Percentiles rank a stretch among this genome's conserved stretches.
Conservation (phyloP, 257 asterid genomes). For the Parsonsia alboflavescens region DNA sequence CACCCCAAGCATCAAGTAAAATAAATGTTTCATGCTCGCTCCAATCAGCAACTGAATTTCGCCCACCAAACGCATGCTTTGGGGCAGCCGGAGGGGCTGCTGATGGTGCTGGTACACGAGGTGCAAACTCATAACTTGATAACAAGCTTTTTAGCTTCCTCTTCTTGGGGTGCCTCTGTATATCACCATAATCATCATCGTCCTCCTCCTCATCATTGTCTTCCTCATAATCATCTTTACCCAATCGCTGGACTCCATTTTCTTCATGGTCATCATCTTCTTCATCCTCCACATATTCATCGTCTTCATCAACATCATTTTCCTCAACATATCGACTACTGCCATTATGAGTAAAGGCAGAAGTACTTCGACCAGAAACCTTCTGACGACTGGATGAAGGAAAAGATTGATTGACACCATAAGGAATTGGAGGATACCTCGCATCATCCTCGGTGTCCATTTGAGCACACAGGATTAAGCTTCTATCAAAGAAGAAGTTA, state of each 20-base stretch:
- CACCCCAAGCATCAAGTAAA: conserved; percentile 84
- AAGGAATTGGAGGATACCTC: conserved; percentile 40
- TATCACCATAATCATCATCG: conserved; percentile 40
- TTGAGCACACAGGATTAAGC: conserved; percentile 26
- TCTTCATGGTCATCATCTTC: conserved; percentile 48
- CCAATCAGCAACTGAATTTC: conserved; percentile 89
- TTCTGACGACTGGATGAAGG: conserved; percentile 37
- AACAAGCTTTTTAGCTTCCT: conserved; percentile 54
- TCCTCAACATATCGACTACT: conserved; percentile 29
- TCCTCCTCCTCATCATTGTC: conserved; percentile 36
- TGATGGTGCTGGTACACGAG: conserved; percentile 54
- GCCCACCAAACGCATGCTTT: conserved; percentile 58
- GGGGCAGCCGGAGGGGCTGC: conserved; percentile 28
- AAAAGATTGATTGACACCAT: conserved; percentile 26
- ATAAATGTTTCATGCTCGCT: conserved; percentile 71
- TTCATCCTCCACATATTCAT: conserved; percentile 22
- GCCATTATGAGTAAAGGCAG: conserved; percentile 21
- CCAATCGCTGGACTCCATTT: conserved; percentile 43
- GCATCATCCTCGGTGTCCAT: conserved; percentile 55
- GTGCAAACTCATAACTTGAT: conserved; percentile 84
- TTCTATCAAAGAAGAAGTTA: conserved; percentile 16
- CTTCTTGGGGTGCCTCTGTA: conserved; percentile 55
- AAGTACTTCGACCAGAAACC: conserved; percentile 23
- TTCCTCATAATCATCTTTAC: conserved; percentile 28
- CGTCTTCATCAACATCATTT: conserved; percentile 31